Evolutionary conservation across 2,329 filamentous ascomycete species (phyloP).

Genomic region (Thielaviopsis musarum): DNA sequence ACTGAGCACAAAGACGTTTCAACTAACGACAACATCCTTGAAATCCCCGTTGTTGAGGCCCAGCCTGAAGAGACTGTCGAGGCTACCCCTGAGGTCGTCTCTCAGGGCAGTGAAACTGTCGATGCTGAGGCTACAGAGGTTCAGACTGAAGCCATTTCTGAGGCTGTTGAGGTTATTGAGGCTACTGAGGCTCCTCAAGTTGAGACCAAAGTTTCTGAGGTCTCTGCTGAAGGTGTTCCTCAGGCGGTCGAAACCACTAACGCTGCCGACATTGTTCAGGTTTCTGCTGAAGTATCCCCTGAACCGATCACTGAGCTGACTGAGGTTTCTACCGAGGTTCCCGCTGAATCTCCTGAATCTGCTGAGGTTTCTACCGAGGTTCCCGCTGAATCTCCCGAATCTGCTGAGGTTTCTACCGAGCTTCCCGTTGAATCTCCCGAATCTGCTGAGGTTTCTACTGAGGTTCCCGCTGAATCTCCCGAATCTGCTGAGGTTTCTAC

Average conservation of each 20-base stretch:
- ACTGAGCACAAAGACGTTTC: not conserved
- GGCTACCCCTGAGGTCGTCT: not conserved
- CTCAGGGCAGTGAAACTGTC: not conserved
- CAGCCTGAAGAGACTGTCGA: not conserved
- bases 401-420: not conserved
- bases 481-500: not conserved
- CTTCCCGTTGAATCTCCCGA: not conserved
- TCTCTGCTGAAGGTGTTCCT: not conserved
- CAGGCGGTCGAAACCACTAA: not conserved
- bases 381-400: not conserved
- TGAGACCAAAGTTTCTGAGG: constrained; percentile 6
- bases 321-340: not conserved
- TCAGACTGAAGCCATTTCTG: not conserved
- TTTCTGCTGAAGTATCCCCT: not conserved
- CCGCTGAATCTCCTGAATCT: not conserved
- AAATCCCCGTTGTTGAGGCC: no score
- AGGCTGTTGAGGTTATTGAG: not conserved
- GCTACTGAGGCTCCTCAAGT: not conserved
- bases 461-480: not conserved
- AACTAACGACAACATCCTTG: no score
- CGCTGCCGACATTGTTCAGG: constrained; percentile 11
- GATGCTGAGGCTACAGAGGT: not conserved
- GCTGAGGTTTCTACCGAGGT: not conserved
- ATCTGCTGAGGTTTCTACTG: not conserved
- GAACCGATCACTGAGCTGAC: constrained; percentile 2